Evolutionary conservation across 257 asterid genomes (phyloP).

Genomic region (Voacanga thouarsii): DNA sequence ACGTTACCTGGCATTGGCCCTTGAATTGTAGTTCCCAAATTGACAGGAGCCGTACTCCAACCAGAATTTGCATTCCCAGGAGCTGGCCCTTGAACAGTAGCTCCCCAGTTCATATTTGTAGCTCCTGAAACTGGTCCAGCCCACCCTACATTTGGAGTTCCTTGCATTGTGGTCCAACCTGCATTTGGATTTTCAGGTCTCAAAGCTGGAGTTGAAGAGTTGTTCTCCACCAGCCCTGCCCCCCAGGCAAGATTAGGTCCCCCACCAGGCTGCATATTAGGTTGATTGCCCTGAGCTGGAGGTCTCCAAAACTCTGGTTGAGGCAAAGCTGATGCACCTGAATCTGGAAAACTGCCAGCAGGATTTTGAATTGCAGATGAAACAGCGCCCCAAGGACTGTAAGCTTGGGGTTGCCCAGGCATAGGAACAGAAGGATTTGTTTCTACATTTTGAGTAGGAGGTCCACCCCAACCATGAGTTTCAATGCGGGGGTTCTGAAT

Average conservation of each 20-base stretch:
- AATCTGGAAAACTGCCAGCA: slow-evolving; percentile 44
- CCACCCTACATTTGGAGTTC: slow-evolving; percentile 68
- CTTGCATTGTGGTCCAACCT: slow-evolving; percentile 61
- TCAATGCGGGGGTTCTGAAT: slow-evolving; percentile 48
- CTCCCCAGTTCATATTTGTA: slow-evolving; percentile 55
- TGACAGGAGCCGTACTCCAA: slow-evolving; percentile 55
- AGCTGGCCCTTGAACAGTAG: slow-evolving; percentile 45
- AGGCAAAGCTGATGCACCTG: slow-evolving; percentile 40
- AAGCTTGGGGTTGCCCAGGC: slow-evolving; percentile 47
- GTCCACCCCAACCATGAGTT: slow-evolving; percentile 37
- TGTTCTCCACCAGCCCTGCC: slow-evolving; percentile 40
- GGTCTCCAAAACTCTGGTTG: slow-evolving; percentile 69
- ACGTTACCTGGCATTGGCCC: slow-evolving; percentile 40
- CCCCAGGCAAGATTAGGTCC: slow-evolving; percentile 53
- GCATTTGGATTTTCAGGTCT: slow-evolving; percentile 49
- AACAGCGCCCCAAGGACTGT: slow-evolving; percentile 43
- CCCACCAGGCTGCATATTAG: slow-evolving; percentile 49
- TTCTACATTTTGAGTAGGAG: slow-evolving; percentile 31
- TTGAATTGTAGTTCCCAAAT: slow-evolving; percentile 29
- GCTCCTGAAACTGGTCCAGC: slow-evolving; percentile 42
- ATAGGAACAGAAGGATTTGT: slow-evolving; percentile 26
- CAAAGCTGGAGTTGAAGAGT: slow-evolving; percentile 30
- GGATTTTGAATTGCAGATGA: slow-evolving; percentile 47
- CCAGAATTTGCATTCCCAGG: slow-evolving; percentile 44
- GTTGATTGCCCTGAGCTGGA: slow-evolving; percentile 45